Evolutionary conservation across 2,329 filamentous ascomycete species (phyloP).

Genomic region (Eurotiales sp.): DNA sequence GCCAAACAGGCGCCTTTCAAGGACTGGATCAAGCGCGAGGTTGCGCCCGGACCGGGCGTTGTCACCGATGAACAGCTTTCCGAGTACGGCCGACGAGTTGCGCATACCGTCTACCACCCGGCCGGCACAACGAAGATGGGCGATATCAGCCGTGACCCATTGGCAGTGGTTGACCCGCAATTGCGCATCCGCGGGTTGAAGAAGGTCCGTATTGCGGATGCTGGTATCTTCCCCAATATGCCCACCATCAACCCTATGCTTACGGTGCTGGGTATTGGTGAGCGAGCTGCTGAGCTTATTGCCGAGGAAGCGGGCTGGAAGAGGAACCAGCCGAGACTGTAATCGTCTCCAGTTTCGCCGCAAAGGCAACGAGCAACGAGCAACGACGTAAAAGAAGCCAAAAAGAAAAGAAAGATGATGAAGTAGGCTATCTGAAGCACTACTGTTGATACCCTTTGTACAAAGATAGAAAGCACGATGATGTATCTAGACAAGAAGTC

Average conservation of each 20-base stretch:
- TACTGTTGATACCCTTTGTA: conserved; percentile 6
- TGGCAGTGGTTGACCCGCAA: conserved; percentile 75
- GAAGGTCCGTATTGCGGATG: conserved; percentile 76
- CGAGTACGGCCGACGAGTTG: conserved; percentile 75
- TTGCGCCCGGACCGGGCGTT: conserved; percentile 69
- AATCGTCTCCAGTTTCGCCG: conserved; percentile 19
- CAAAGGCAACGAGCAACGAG: no score
- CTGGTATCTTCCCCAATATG: conserved; percentile 85
- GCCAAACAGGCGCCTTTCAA: conserved; percentile 73
- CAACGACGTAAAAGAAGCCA: background rate
- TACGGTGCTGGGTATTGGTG: conserved; percentile 78
- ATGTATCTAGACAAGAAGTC: background rate
- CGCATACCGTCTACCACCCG: conserved; percentile 88
- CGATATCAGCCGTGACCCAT: conserved; percentile 61
- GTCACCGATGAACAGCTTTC: conserved; percentile 75
- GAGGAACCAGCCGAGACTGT: conserved; percentile 54
- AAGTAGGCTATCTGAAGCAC: background rate
- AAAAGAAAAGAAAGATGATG: background rate
- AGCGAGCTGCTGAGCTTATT: conserved; percentile 80
- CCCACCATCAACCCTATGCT: conserved; percentile 86
- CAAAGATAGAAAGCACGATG: background rate
- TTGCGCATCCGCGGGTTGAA: conserved; percentile 69
- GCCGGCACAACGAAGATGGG: conserved; percentile 91
- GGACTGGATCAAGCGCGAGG: conserved; percentile 77
- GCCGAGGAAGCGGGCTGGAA: conserved; percentile 68